Conservation (phyloP, 129 eudicot genomes). For the Centrapalus pauciflorus region DNA sequence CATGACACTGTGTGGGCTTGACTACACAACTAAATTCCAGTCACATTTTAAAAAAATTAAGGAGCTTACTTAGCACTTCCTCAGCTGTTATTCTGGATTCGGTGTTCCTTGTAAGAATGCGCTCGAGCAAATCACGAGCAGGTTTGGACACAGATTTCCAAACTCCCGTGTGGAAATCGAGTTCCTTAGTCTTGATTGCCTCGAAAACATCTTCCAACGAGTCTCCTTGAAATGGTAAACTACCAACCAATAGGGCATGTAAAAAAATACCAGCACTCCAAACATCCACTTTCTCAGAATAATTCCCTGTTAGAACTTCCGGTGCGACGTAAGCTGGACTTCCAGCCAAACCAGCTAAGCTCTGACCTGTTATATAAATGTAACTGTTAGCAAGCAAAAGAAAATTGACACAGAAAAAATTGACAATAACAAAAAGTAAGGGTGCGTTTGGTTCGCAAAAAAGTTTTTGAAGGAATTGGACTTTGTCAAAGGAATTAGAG, state of each 20-base stretch:
- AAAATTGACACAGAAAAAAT: too few relatives aligned
- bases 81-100: slow-evolving; percentile 73
- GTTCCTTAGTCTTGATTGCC: slow-evolving; percentile 64
- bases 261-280: slow-evolving; percentile 99
- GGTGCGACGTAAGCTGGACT: slow-evolving; percentile 98
- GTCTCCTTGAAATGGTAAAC: slow-evolving; percentile 86
- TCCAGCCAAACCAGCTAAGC: slow-evolving; percentile 87
- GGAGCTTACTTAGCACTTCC: slow-evolving; percentile 76
- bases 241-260: slow-evolving; percentile 85
- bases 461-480: too few relatives aligned
- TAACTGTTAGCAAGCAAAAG: not conserved
- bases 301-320: slow-evolving; percentile 73
- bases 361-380: slow-evolving; percentile 60
- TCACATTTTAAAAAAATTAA: not conserved
- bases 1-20: too few relatives aligned
- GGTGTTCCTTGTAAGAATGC: slow-evolving; percentile 72
- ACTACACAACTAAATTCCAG: too few relatives aligned
- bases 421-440: too few relatives aligned
- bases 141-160: slow-evolving; percentile 91
- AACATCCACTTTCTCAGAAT: slow-evolving; percentile 83
- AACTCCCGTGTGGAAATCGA: slow-evolving; percentile 61
- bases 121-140: slow-evolving; percentile 88
- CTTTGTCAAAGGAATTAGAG: too few relatives aligned
- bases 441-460: too few relatives aligned
- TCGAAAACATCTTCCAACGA: slow-evolving; percentile 72